These are phyloP conservation scores for Tulasnella sp. DNA, from an alignment of 768 basidiomycete species.

Conservation along the genomic window DNA sequence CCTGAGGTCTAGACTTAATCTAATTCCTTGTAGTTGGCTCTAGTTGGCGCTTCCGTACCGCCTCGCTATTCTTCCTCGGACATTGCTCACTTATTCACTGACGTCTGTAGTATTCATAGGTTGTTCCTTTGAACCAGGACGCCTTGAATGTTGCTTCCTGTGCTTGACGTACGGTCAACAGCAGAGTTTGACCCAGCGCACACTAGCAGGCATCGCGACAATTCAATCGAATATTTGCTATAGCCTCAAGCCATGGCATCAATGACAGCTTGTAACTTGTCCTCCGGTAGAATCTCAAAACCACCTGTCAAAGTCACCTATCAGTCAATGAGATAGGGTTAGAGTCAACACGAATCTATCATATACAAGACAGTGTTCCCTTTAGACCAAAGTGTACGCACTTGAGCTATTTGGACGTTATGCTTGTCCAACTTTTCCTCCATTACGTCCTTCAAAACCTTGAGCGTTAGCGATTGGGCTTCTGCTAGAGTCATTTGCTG, in stretches of 20 bases:
- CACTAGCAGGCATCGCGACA: too few species aligned
- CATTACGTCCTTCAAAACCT: conserved; percentile 97
- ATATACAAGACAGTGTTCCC: neutral
- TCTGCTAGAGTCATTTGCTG: conserved; percentile 87
- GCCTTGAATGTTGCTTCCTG: too few species aligned
- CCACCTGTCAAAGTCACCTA: conserved; percentile 74
- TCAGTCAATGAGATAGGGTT: neutral
- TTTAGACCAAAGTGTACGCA: conserved; percentile 25
- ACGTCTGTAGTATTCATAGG: too few species aligned
- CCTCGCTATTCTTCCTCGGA: too few species aligned
- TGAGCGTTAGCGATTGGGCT: conserved; percentile 75
- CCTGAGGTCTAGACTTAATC: too few species aligned
- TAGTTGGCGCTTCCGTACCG: too few species aligned
- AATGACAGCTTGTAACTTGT: conserved; percentile 68
- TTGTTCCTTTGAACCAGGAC: too few species aligned
- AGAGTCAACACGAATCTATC: neutral
- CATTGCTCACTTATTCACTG: too few species aligned
- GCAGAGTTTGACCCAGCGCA: too few species aligned
- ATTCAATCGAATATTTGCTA: too few species aligned
- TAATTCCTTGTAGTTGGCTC: too few species aligned
- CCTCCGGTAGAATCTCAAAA: conserved; percentile 84
- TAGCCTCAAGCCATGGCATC: conserved; percentile 39
- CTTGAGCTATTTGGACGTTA: conserved; percentile 95
- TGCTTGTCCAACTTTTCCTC: conserved; percentile 98
- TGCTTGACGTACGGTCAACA: neutral